A percentile compares a stretch with the other conserved stretches of the same genome.
Conservation (phyloP, 805 yeast genomes). For the Debaryomyces maramus region DNA sequence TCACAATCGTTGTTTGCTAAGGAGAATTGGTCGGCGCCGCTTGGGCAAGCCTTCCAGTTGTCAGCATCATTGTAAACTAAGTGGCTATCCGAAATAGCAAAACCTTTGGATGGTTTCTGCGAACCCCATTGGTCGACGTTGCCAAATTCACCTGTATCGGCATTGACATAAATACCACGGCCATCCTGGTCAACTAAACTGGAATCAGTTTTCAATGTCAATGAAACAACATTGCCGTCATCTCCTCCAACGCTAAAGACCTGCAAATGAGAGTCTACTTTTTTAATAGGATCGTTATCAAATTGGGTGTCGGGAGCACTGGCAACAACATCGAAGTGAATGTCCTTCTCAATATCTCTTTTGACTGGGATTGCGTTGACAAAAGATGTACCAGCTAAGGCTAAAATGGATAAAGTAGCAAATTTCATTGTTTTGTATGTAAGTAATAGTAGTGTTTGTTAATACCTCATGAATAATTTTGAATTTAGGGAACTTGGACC, state of each 20-base stretch:
- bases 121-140: constrained; percentile 31
- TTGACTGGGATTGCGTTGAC: neutral
- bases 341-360: neutral
- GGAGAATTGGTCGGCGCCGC: constrained; percentile 23
- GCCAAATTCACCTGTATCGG: constrained; percentile 33
- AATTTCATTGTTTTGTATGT: neutral
- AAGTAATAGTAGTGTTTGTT: neutral
- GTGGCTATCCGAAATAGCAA: constrained; percentile 37
- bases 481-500: too few species aligned
- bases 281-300: constrained; percentile 26
- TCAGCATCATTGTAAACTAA: constrained; percentile 33
- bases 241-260: constrained; percentile 37
- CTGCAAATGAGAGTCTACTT: constrained; percentile 30
- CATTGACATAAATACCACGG: constrained; percentile 27
- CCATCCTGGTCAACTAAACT: constrained; percentile 33
- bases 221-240: constrained; percentile 25
- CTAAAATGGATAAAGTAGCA: neutral
- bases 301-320: constrained; percentile 26
- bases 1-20: constrained; percentile 27
- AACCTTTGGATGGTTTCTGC: constrained; percentile 36
- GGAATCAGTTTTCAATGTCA: constrained; percentile 25
- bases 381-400: neutral
- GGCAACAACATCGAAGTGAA: constrained; percentile 10
- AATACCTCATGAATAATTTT: too few species aligned
- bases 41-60: constrained; percentile 41